A percentile compares a stretch with the other conserved stretches of the same genome.
Conservation (phyloP, 2,329 filamentous ascomycete genomes). For the Furcasterigmium furcatum region DNA sequence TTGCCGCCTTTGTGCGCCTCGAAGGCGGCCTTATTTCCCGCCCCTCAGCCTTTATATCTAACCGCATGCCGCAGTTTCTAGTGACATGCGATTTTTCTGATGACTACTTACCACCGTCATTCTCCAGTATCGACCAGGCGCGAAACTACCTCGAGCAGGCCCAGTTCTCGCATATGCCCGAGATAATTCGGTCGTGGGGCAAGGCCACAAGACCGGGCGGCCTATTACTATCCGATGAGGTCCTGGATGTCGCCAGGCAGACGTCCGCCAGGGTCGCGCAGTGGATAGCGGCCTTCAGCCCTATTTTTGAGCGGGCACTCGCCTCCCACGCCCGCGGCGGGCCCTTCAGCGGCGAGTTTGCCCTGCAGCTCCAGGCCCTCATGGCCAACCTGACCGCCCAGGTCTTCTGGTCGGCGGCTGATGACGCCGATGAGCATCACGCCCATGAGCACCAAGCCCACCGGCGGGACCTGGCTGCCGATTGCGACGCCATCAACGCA, state of each 20-base stretch:
- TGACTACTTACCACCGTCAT: neutral
- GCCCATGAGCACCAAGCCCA: neutral
- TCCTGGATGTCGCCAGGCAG: neutral
- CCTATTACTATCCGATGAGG: neutral
- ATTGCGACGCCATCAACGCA: neutral
- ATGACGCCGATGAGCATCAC: neutral
- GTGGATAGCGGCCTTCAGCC: neutral
- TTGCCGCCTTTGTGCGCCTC: neutral
- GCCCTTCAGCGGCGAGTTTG: neutral
- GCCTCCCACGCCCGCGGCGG: neutral
- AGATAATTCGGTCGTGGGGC: neutral
- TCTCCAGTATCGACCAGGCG: neutral
- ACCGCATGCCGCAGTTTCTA: neutral
- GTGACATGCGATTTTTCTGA: neutral
- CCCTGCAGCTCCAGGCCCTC: neutral
- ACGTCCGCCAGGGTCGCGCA: neutral
- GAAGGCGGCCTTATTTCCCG: neutral
- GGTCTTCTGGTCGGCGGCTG: neutral
- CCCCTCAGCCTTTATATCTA: neutral
- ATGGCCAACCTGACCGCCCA: neutral
- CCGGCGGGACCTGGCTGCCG: neutral
- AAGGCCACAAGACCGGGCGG: neutral
- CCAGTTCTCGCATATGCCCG: neutral
- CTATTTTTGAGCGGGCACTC: neutral
- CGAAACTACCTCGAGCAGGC: neutral